phyloP scores from a whole-genome alignment of 495 filamentous ascomycete genomes.

The Mytilinidion resinicola region DNA sequence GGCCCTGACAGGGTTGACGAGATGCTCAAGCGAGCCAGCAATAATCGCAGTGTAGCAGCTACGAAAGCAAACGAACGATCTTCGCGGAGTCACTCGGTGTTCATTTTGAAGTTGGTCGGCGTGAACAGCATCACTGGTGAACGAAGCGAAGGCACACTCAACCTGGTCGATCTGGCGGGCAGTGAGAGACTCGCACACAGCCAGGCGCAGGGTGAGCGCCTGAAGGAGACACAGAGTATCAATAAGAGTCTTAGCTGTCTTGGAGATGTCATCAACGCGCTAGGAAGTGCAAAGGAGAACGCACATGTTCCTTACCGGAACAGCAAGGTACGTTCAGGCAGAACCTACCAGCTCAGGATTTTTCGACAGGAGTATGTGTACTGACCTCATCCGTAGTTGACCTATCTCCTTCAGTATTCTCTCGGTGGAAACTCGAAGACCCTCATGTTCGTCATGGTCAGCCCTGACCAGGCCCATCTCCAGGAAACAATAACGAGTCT shows the following conservation, averaged over 20 bases:
- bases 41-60: slow-evolving; percentile 85
- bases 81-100: slow-evolving; percentile 90
- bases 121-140: slow-evolving; percentile 75
- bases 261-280: slow-evolving; percentile 87
- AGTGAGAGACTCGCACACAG: slow-evolving; percentile 86
- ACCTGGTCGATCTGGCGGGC: slow-evolving; percentile 92
- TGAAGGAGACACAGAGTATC: slow-evolving; percentile 95
- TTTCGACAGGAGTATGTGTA: not conserved
- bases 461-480: slow-evolving; percentile 83
- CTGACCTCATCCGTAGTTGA: slow-evolving; percentile 51
- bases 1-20: slow-evolving; percentile 67
- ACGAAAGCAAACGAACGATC: slow-evolving; percentile 95
- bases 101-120: slow-evolving; percentile 85
- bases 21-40: slow-evolving; percentile 69
- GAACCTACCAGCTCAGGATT: not conserved
- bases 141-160: slow-evolving; percentile 85
- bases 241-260: slow-evolving; percentile 88
- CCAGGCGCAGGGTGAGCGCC: slow-evolving; percentile 71
- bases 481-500: slow-evolving; percentile 91
- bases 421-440: slow-evolving; percentile 94
- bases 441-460: slow-evolving; percentile 99
- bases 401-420: slow-evolving; percentile 91
- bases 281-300: slow-evolving; percentile 79
- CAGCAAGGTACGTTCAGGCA: slow-evolving; percentile 61
- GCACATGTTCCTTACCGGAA: slow-evolving; percentile 91